These are phyloP conservation scores for Kwoniella shandongensis DNA, from an alignment of 768 basidiomycete species.

Conservation along the genomic window DNA sequence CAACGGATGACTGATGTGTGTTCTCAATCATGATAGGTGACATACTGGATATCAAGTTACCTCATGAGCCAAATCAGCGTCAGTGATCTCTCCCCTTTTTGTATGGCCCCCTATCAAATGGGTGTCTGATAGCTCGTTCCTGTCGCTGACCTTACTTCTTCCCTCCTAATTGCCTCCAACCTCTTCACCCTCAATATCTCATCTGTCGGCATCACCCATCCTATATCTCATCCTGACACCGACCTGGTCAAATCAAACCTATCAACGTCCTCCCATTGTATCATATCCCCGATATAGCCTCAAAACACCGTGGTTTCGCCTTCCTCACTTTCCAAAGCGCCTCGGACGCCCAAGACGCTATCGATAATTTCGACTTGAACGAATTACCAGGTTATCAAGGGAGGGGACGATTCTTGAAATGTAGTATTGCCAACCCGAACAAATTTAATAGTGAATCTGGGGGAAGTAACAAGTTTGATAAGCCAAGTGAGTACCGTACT, in stretches of 20 bases:
- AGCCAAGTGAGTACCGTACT: constrained; percentile 40
- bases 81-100: too few relatives aligned
- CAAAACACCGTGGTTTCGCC: constrained; percentile 72
- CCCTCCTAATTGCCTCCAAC: too few relatives aligned
- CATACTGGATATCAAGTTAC: constrained; percentile 86
- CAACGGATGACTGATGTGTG: too few relatives aligned
- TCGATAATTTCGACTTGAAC: constrained; percentile 98
- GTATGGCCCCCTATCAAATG: too few relatives aligned
- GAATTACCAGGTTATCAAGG: constrained; percentile 71
- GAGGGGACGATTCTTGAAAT: constrained; percentile 62
- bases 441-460: constrained; percentile 64
- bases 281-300: constrained; percentile 24
- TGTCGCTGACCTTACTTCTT: constrained; percentile 60
- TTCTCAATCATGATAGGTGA: constrained; percentile 64
- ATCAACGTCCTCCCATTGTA: too few relatives aligned
- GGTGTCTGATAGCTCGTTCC: too few relatives aligned
- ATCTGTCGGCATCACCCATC: too few relatives aligned
- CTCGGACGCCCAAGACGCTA: constrained; percentile 88
- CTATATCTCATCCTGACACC: constrained; percentile 1
- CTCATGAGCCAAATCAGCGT: constrained; percentile 72
- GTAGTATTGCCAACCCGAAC: constrained; percentile 77
- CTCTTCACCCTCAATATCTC: too few relatives aligned
- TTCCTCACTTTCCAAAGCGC: constrained; percentile 82
- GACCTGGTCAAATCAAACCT: too few relatives aligned
- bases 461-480: constrained; percentile 34